These are phyloP conservation scores for Rhynchosporium secalis DNA, from an alignment of 2,329 filamentous ascomycete genomes.

Conservation along the genomic window DNA sequence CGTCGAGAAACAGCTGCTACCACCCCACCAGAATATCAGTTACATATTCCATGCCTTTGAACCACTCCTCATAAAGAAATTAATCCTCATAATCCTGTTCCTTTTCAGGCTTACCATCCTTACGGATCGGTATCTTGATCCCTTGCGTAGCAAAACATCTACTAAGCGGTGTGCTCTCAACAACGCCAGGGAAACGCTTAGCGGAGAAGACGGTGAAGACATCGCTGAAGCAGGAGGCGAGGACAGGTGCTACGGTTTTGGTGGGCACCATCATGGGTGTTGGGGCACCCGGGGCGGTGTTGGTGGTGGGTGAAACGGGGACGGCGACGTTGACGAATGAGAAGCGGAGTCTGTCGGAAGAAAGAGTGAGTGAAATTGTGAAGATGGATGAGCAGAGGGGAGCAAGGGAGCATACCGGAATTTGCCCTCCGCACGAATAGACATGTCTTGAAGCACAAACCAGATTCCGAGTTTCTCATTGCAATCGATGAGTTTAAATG, in stretches of 20 bases:
- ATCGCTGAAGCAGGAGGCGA: slow-evolving; percentile 84
- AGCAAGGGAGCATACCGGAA: slow-evolving; percentile 66
- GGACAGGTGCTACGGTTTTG: slow-evolving; percentile 73
- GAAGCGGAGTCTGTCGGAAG: slow-evolving; percentile 54
- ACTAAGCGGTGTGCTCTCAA: slow-evolving; percentile 87
- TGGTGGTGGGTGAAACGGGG: slow-evolving; percentile 36
- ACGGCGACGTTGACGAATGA: slow-evolving; percentile 83
- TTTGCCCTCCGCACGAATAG: slow-evolving; percentile 85
- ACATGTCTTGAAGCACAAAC: slow-evolving; percentile 95
- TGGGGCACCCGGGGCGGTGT: slow-evolving; percentile 37
- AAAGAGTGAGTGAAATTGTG: slow-evolving; percentile 1
- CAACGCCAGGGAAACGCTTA: slow-evolving; percentile 97
- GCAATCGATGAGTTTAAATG: slow-evolving; percentile 78
- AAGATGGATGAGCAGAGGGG: not conserved
- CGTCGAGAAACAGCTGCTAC: too few species aligned
- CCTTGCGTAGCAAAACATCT: slow-evolving; percentile 92
- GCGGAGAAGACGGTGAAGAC: slow-evolving; percentile 92
- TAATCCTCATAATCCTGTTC: slow-evolving; percentile 36
- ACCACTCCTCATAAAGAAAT: too few species aligned
- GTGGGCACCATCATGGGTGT: slow-evolving; percentile 56
- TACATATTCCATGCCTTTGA: too few species aligned
- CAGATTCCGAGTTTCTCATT: slow-evolving; percentile 83
- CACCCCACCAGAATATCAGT: too few species aligned
- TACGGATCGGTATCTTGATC: slow-evolving; percentile 94
- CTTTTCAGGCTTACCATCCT: slow-evolving; percentile 55